These are phyloP conservation scores for Penicillium crustosum DNA, from an alignment of 2,329 filamentous ascomycete genomes.

Conservation along the genomic window DNA sequence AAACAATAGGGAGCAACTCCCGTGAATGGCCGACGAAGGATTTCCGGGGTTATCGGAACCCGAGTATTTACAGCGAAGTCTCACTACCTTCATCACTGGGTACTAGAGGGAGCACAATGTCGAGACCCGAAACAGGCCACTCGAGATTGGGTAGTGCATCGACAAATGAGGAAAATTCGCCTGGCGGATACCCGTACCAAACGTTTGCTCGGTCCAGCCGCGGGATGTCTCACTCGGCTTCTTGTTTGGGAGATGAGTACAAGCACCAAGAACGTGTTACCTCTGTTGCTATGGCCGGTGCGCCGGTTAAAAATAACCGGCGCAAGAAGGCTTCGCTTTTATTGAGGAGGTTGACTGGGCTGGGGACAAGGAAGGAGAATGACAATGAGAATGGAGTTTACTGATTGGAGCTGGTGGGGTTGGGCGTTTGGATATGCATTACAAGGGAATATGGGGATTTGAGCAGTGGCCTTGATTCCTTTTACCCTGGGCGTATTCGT, in stretches of 20 bases:
- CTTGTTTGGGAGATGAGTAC: background rate
- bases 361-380: slow-evolving; percentile 12
- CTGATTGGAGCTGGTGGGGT: background rate
- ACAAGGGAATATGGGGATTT: background rate
- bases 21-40: slow-evolving; percentile 9
- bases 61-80: slow-evolving; percentile 2
- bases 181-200: background rate
- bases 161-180: background rate
- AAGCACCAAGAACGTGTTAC: slow-evolving; percentile 13
- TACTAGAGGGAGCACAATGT: background rate
- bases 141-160: background rate
- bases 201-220: background rate
- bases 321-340: slow-evolving; percentile 20
- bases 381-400: background rate
- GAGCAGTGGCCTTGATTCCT: background rate
- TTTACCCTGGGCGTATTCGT: background rate
- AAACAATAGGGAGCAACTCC: background rate
- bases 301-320: slow-evolving; percentile 1
- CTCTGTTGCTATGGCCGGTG: slow-evolving; percentile 9
- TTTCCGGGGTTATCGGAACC: slow-evolving; percentile 5
- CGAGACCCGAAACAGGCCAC: background rate
- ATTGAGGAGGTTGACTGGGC: slow-evolving; percentile 21
- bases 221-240: slow-evolving; percentile 4
- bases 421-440: background rate
- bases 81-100: slow-evolving; percentile 5